Evolutionary conservation across 1,284 basidiomycete genomes (phyloP).

Genomic region (Sporisorium reilianum): DNA sequence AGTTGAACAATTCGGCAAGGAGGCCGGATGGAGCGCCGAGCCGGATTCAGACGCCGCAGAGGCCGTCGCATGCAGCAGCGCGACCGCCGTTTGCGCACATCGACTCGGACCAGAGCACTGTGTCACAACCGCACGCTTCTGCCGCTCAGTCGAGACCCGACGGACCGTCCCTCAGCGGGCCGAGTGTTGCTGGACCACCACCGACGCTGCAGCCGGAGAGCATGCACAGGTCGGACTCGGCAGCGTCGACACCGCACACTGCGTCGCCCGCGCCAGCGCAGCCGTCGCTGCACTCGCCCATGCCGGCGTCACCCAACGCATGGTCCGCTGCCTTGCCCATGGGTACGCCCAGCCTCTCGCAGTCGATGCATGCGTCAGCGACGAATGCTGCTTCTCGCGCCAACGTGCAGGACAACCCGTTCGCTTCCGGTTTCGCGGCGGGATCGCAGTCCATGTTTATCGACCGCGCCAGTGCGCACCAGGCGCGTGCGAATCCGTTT

Average conservation of each 20-base stretch:
- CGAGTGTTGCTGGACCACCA: neutral
- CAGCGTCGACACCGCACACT: constrained; percentile 3
- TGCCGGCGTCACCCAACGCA: constrained; percentile 12
- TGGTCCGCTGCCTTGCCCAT: constrained; percentile 17
- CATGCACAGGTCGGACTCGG: constrained; percentile 8
- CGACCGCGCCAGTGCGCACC: constrained; percentile 9
- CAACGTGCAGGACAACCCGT: constrained; percentile 4
- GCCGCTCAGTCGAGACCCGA: constrained; percentile 10
- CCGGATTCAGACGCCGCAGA: constrained; percentile 12
- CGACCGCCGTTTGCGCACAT: constrained; percentile 19
- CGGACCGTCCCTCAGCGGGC: neutral
- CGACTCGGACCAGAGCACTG: constrained; percentile 13
- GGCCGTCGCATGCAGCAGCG: neutral
- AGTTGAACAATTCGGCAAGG: constrained; percentile 18
- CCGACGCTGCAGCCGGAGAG: constrained; percentile 1
- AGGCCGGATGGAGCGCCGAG: constrained; percentile 5
- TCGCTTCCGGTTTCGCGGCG: neutral
- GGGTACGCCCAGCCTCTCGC: constrained; percentile 13
- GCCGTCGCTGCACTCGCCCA: constrained; percentile 3
- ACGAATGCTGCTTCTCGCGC: neutral
- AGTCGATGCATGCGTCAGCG: constrained; percentile 12
- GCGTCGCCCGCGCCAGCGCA: neutral
- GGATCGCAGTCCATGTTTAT: constrained; percentile 35
- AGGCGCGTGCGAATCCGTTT: constrained; percentile 24
- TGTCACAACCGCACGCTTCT: neutral